Conservation (phyloP, 768 basidiomycete species). For the Pleurotus platypus region DNA sequence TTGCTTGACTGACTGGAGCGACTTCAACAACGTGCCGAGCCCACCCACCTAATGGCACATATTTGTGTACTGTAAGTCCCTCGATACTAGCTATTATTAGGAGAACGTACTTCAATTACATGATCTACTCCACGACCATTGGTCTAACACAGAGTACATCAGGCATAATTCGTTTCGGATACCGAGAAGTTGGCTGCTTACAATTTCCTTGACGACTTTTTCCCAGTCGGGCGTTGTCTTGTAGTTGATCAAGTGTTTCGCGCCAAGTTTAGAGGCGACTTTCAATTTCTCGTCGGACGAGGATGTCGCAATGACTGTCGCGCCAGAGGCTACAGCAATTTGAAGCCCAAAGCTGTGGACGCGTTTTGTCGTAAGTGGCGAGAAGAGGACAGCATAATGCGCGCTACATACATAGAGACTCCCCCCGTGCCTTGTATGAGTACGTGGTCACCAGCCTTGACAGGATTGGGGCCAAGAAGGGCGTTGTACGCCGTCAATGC, state of each 20-base stretch:
- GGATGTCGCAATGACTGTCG: conserved; percentile 63
- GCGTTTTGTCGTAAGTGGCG: background rate
- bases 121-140: conserved; percentile 35
- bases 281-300: conserved; percentile 63
- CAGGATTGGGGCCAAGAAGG: conserved; percentile 41
- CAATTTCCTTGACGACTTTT: conserved; percentile 41
- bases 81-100: conserved; percentile 5
- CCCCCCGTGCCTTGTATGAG: conserved; percentile 56
- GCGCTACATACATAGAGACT: conserved; percentile 42
- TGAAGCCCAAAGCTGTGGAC: conserved; percentile 48
- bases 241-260: conserved; percentile 59
- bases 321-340: conserved; percentile 60
- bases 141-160: conserved; percentile 23
- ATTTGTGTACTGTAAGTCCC: conserved; percentile 23
- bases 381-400: background rate
- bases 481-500: conserved; percentile 65
- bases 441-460: conserved; percentile 59
- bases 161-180: background rate
- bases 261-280: conserved; percentile 47
- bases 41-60: conserved; percentile 46
- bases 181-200: conserved; percentile 16
- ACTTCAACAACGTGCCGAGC: conserved; percentile 43
- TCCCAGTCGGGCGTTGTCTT: conserved; percentile 57
- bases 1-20: conserved; percentile 31
- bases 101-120: conserved; percentile 28